Base-by-base conservation (phyloP, 2,329 filamentous ascomycete species). In the Trichophyton schoenleinii region DNA sequence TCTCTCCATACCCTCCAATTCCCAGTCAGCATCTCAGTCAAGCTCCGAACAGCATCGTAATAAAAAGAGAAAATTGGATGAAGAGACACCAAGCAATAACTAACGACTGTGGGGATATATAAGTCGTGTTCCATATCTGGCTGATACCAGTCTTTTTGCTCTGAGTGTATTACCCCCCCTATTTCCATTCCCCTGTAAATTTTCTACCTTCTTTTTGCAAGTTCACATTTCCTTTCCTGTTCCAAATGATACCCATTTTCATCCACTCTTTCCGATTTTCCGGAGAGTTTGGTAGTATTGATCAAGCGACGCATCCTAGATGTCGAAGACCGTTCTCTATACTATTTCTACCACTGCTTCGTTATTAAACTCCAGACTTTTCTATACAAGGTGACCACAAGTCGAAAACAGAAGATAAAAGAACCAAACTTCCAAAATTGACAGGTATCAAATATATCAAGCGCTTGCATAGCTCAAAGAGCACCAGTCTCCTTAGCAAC, bases 401-500 rank as follows among this genome's bases (percentile, higher is more conserved):
- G 34, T 38, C 34, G 28, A 53, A 53, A 22, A 25, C 31, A 8
- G 22, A n/a, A 22, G 11, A 15, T 1, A 31, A 8, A 13, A 22
- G 11, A 53, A n/a, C 13, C 22, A 18, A 18, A 4, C 25, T 25
- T 9, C 44, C 44, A 7, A 48, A 25, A 48, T 3, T 9, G 9
- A 38, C 8, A 38, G 9, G 34, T 38, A 38, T 38, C 34, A 38
- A n/a, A 46, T 46, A n/a, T 20, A 46, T 46, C 42, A 20, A 46
- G 8, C 7, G 15, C 42, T 20, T 20, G 6, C 11, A 46, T 53
- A n/a, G 49, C 34, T 59, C 57, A 49, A 15, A 59, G 34, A 59
- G 48, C 59, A 13, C 38, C 57, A 11, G 62, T 62, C 20, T 58
- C 20, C 48, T 41, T 59, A 11, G 62, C 62, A n/a, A 64, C 34